These are phyloP conservation scores for Colletotrichum falcatum DNA, from an alignment of 2,329 filamentous ascomycete species.

Conservation along the genomic window DNA sequence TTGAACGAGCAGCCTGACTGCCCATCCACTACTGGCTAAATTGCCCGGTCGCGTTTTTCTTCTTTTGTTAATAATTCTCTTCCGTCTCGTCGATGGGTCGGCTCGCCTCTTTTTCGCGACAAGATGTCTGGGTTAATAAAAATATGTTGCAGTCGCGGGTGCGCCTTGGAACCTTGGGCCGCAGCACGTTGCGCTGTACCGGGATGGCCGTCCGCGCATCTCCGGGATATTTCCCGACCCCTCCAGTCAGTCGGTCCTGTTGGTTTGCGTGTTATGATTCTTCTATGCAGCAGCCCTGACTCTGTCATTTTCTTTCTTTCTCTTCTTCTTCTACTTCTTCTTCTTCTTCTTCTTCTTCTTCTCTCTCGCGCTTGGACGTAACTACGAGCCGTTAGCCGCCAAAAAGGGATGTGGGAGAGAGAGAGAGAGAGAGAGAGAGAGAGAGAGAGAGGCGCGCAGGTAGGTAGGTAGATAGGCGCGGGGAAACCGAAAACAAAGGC, in stretches of 20 bases:
- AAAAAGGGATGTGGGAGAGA: too few species aligned
- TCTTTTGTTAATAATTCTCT: neutral
- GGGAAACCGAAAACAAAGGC: neutral
- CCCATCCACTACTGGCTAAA: too few species aligned
- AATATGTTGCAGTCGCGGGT: neutral
- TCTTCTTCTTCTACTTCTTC: neutral
- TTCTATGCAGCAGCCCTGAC: conserved; percentile 14
- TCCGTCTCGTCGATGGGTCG: neutral
- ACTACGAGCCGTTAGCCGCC: neutral
- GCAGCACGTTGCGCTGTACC: neutral
- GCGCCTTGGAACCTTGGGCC: neutral
- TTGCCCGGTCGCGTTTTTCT: neutral
- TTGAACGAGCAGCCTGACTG: too few species aligned
- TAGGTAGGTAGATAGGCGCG: too few species aligned
- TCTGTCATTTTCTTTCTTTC: neutral
- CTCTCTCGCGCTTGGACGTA: conserved; percentile 1
- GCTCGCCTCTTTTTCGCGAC: neutral
- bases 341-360: too few species aligned
- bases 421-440: too few species aligned
- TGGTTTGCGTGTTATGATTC: neutral
- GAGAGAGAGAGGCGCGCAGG: too few species aligned
- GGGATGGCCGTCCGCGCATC: conserved; percentile 21
- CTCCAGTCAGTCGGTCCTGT: neutral
- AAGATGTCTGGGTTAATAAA: neutral
- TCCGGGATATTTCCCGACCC: neutral